Conservation (phyloP, 495 filamentous ascomycete genomes). For the Aspergillus sparsus region DNA sequence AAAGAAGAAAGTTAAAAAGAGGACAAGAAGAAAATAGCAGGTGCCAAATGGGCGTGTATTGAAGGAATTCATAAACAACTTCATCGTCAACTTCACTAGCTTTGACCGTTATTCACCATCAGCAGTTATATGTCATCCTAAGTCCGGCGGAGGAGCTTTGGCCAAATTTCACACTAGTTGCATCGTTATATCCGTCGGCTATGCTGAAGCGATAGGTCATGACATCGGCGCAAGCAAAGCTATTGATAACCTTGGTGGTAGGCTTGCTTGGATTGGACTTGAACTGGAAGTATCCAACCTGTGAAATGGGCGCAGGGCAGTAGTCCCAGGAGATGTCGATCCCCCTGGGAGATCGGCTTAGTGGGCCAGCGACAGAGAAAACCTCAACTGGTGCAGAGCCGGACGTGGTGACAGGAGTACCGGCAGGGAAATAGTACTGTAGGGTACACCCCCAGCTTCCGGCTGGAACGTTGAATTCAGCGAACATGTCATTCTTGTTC, state of each 20-base stretch:
- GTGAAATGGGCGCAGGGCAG: slow-evolving; percentile 12
- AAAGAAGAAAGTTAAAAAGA: too few relatives aligned
- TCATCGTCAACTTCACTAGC: too few relatives aligned
- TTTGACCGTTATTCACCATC: background rate
- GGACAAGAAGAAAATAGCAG: too few relatives aligned
- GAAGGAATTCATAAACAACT: too few relatives aligned
- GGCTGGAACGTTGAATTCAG: slow-evolving; percentile 14
- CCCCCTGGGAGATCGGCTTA: slow-evolving; percentile 12
- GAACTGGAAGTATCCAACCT: slow-evolving; percentile 13
- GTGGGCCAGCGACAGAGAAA: slow-evolving; percentile 13
- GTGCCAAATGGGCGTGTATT: too few relatives aligned
- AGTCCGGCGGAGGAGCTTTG: slow-evolving; percentile 2
- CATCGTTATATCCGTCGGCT: slow-evolving; percentile 1
- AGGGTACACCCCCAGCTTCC: slow-evolving; percentile 18
- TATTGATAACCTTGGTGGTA: slow-evolving; percentile 13
- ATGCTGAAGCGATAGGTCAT: slow-evolving; percentile 19
- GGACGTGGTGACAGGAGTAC: slow-evolving; percentile 1
- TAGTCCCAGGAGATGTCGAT: slow-evolving; percentile 17
- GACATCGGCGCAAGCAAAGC: slow-evolving; percentile 9
- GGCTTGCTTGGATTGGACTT: slow-evolving; percentile 3
- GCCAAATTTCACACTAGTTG: slow-evolving; percentile 13
- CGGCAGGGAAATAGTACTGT: slow-evolving; percentile 13
- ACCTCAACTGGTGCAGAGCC: slow-evolving; percentile 13
- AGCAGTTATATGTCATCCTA: slow-evolving; percentile 17
- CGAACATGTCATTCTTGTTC: slow-evolving; percentile 15